phyloP scores from a whole-genome alignment of 257 asterid genomes.

The Anisodus tanguticus region DNA sequence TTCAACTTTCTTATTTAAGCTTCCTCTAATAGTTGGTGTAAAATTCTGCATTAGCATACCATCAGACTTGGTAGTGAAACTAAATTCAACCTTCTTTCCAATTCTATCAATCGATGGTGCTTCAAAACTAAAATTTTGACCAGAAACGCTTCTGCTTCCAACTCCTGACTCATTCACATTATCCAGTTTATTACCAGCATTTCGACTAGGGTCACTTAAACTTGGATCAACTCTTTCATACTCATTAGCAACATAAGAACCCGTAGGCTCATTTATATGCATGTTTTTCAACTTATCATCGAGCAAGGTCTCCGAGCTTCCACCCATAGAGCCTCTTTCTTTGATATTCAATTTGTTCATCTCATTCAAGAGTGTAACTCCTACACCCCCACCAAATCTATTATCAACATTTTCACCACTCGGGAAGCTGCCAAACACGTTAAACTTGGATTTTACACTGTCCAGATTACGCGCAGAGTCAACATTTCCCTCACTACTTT shows the following conservation, averaged over 20 bases:
- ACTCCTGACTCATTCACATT: background rate
- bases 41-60: conserved; percentile 42
- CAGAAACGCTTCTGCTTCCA: conserved; percentile 19
- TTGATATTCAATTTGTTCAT: conserved; percentile 66
- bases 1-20: conserved; percentile 59
- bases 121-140: conserved; percentile 29
- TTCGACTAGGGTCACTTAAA: background rate
- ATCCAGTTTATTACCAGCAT: background rate
- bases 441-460: conserved; percentile 30
- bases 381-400: conserved; percentile 38
- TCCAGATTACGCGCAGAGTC: background rate
- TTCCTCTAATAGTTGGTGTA: conserved; percentile 61
- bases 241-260: conserved; percentile 36
- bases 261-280: conserved; percentile 30
- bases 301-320: conserved; percentile 25
- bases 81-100: conserved; percentile 60
- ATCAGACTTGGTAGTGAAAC: conserved; percentile 56
- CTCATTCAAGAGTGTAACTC: conserved; percentile 51
- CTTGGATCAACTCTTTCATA: conserved; percentile 28
- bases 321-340: conserved; percentile 35
- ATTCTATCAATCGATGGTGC: conserved; percentile 45
- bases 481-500: background rate
- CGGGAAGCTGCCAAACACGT: background rate
- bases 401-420: conserved; percentile 6
- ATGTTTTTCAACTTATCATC: conserved; percentile 36